Percentiles rank a stretch among this genome's conserved stretches.
phyloP scores from a whole-genome alignment of 2,329 filamentous ascomycete genomes.

The Fusarium metavorans region DNA sequence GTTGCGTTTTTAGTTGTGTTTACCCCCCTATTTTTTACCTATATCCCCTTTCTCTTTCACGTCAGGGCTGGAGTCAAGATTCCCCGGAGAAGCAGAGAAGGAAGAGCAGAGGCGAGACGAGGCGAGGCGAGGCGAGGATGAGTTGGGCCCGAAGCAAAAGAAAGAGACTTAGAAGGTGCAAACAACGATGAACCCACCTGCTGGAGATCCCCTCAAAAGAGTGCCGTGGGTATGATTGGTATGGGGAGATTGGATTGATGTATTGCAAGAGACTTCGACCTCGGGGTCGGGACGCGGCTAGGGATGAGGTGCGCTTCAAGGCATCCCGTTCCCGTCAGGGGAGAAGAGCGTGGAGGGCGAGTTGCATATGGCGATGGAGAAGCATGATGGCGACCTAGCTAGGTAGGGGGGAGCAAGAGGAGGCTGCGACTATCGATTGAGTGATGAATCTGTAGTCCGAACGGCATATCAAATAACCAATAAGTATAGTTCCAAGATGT shows the following conservation, averaged over 20 bases:
- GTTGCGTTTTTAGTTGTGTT: slow-evolving; percentile 36
- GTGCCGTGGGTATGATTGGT: slow-evolving; percentile 43
- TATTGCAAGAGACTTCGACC: slow-evolving; percentile 9
- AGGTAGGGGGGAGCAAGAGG: slow-evolving; percentile 18
- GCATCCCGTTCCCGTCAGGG: slow-evolving; percentile 1
- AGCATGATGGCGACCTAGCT: neutral
- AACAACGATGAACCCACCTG: slow-evolving; percentile 44
- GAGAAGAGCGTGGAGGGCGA: slow-evolving; percentile 15
- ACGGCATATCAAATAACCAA: slow-evolving; percentile 2
- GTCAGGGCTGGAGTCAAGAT: slow-evolving; percentile 44
- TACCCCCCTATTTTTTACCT: slow-evolving; percentile 37
- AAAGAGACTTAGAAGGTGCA: slow-evolving; percentile 47
- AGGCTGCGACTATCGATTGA: neutral
- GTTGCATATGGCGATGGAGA: slow-evolving; percentile 12
- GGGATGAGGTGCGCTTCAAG: slow-evolving; percentile 8
- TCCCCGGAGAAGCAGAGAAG: slow-evolving; percentile 44
- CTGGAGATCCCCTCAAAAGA: slow-evolving; percentile 39
- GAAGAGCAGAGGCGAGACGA: neutral
- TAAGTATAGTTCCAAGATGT: neutral
- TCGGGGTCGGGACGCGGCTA: slow-evolving; percentile 1
- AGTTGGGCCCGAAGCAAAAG: slow-evolving; percentile 44
- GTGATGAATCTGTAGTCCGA: neutral
- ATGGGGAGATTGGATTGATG: slow-evolving; percentile 14
- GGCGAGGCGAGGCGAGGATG: neutral
- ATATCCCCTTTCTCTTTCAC: slow-evolving; percentile 45